A percentile compares a stretch with the other conserved stretches of the same genome.
Evolutionary conservation across 768 basidiomycete species (phyloP).

Genomic region (Sarcodon sp.): DNA sequence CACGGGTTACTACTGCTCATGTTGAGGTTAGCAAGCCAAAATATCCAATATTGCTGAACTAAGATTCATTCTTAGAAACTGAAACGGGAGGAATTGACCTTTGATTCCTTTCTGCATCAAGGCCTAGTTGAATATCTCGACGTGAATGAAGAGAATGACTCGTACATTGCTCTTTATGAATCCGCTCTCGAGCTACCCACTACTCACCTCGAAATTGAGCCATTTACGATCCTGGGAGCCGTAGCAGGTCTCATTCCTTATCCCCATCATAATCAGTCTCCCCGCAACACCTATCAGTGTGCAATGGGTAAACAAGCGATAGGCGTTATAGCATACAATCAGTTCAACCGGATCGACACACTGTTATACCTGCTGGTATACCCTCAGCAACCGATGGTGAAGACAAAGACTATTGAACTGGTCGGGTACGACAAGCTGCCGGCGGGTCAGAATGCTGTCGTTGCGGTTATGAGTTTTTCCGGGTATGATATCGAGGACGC

Average conservation of each 20-base stretch:
- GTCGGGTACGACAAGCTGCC: conserved; percentile 94
- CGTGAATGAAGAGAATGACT: conserved; percentile 98
- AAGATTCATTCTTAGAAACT: conserved; percentile 39
- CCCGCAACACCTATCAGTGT: conserved; percentile 98
- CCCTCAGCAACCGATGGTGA: conserved; percentile 99
- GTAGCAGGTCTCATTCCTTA: conserved; percentile 98
- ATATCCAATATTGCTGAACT: neutral
- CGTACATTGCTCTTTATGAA: conserved; percentile 92
- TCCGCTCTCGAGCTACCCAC: conserved; percentile 67
- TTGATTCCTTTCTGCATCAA: conserved; percentile 87
- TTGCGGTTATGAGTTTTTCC: conserved; percentile 98
- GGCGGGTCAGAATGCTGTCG: conserved; percentile 95
- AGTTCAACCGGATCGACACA: conserved; percentile 95
- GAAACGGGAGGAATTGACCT: conserved; percentile 65
- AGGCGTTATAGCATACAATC: conserved; percentile 96
- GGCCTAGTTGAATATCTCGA: conserved; percentile 97
- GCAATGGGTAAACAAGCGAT: conserved; percentile 99
- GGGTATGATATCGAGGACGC: conserved; percentile 99
- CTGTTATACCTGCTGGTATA: conserved; percentile 96
- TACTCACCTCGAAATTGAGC: conserved; percentile 97
- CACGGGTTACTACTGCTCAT: conserved; percentile 72
- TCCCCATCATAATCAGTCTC: conserved; percentile 98
- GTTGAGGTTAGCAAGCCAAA: conserved; percentile 40
- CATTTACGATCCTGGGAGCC: conserved; percentile 93
- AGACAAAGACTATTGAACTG: conserved; percentile 96